Evolutionary conservation across 306 rosid species (phyloP), one percentile per base, ranked within the genome.

Genomic region (Crataegus laevigata): DNA sequence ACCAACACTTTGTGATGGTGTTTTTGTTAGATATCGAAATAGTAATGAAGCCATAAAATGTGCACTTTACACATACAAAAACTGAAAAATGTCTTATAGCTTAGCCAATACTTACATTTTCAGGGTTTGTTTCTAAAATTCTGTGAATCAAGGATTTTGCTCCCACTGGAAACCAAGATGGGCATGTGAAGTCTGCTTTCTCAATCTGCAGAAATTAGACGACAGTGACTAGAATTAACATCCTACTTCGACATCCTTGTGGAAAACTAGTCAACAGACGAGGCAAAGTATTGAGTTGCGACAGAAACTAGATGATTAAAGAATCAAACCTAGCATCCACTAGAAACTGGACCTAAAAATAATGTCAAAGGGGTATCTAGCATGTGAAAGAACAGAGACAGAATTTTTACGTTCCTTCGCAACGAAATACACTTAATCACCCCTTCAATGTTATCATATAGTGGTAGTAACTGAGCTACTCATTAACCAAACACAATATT

Each of bases 121-220:
- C 87, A 77, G 98, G 90, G 80, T 86, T 89, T 68, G 98, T 91
- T 40, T 93, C 94, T 78, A 93, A 79, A 79, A 89, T 90, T 85
- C 85, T 87, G 50, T 58, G 79, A 63, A 93, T 87, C 82, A 90
- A 79, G 22, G 88, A 55, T 76, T 93, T 93, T 82, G 96, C 91
- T 74, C 91, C 96, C 75, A 90, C 86, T 0, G 98, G 94, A 86
- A 93, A 90, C 98, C 91, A 90, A 65, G 87, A 45, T 70, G 98
- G 98, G 84, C 91, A 90, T 52, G 93, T 78, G 81, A 75, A 93
- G 40, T 90, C 96, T 21, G 96, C 93, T 78, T 79, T 87, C 60
- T 87, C 86, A 75, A 93, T 88, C 96, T 93, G 89, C 84, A 74
- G 73, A 68, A 77, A 50, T 42, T 5, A 54, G 51, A 65, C 63